A percentile compares a stretch with the other conserved stretches of the same genome.
phyloP scores from a whole-genome alignment of 192 early-diverging fungal genomes.

The Spinellus fusiger region DNA sequence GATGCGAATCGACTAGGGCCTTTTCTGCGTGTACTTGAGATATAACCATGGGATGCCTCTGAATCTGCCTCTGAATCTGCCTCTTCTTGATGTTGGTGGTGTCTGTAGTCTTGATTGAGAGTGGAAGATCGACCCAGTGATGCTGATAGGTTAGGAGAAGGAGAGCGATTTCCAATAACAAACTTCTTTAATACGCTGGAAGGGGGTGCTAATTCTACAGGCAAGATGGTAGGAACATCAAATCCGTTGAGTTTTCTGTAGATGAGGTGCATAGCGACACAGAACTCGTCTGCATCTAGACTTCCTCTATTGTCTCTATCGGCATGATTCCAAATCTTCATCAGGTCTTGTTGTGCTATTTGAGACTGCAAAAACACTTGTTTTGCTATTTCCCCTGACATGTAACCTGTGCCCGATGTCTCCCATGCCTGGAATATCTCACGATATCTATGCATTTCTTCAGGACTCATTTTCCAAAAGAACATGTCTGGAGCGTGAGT shows the following conservation, averaged over 20 bases:
- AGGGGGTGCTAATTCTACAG: conserved; percentile 81
- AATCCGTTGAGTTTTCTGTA: conserved; percentile 81
- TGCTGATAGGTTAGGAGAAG: not conserved
- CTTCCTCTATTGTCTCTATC: conserved; percentile 81
- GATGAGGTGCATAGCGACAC: conserved; percentile 95
- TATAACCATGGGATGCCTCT: conserved; percentile 27
- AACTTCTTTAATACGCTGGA: conserved; percentile 46
- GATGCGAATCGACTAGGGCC: not conserved
- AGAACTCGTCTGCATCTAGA: conserved; percentile 91
- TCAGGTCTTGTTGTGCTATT: conserved; percentile 42
- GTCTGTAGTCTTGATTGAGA: no score
- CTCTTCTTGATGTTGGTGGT: no score
- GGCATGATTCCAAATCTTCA: conserved; percentile 60
- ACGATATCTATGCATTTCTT: conserved; percentile 33
- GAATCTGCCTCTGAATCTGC: no score
- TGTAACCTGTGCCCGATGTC: conserved; percentile 35
- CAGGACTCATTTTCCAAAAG: conserved; percentile 42
- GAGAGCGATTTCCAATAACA: conserved; percentile 17
- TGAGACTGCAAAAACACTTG: conserved; percentile 57
- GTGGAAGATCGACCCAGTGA: not conserved
- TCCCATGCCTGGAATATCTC: conserved; percentile 45
- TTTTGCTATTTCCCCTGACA: conserved; percentile 47
- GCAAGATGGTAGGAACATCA: conserved; percentile 73
- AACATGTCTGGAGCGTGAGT: conserved; percentile 16
- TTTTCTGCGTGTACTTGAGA: conserved; percentile 28